phyloP scores from a whole-genome alignment of 805 yeast genomes.

The Ogataea pini region DNA sequence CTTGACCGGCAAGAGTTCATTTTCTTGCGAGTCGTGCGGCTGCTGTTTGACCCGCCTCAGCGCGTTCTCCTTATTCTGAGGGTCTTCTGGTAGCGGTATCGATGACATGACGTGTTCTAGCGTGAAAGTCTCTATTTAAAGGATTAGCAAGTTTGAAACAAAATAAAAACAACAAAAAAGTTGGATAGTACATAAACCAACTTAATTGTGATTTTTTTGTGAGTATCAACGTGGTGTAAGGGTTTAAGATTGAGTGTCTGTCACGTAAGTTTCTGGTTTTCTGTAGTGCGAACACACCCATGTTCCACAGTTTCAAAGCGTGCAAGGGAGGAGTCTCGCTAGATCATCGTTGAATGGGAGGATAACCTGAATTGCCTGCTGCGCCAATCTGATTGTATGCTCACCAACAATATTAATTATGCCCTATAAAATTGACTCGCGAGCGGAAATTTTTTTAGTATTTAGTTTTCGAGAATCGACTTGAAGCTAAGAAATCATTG shows the following conservation, averaged over 20 bases:
- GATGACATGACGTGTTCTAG: constrained; percentile 16
- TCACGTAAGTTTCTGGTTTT: too few species aligned
- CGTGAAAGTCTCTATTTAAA: neutral
- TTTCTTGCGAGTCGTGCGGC: constrained; percentile 14
- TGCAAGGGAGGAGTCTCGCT: too few species aligned
- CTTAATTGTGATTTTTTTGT: neutral
- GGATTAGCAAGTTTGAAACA: neutral
- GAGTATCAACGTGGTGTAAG: neutral
- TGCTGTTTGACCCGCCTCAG: constrained; percentile 9
- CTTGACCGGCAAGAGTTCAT: constrained; percentile 10
- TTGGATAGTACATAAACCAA: neutral
- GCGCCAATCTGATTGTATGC: too few species aligned
- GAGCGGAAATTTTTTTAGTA: too few species aligned
- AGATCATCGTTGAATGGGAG: too few species aligned
- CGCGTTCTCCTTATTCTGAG: constrained; percentile 24
- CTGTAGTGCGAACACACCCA: too few species aligned
- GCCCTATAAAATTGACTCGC: too few species aligned
- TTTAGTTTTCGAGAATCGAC: too few species aligned
- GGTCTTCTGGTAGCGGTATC: constrained; percentile 12
- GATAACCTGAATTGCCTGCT: too few species aligned
- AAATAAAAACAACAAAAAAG: neutral
- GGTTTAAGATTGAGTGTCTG: neutral
- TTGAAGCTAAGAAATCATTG: too few species aligned
- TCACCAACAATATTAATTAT: too few species aligned
- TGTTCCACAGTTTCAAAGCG: too few species aligned